phyloP scores from a whole-genome alignment of 2,329 filamentous ascomycete species.

The Berkeleyomyces rouxiae region DNA sequence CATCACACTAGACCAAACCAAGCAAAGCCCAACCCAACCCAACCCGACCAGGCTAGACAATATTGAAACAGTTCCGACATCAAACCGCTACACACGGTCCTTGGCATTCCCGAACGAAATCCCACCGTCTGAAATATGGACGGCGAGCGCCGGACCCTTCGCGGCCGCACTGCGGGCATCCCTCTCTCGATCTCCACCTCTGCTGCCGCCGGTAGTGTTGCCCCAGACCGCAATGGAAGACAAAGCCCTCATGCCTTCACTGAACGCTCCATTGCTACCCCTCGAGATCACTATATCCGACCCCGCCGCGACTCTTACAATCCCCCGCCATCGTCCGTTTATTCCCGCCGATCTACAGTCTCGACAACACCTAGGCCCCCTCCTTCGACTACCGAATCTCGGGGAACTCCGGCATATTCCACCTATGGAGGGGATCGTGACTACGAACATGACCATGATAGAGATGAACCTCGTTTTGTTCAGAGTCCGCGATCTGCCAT shows the following conservation, averaged over 20 bases:
- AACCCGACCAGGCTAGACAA: not conserved
- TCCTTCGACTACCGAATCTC: not conserved
- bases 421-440: not conserved
- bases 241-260: not conserved
- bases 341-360: not conserved
- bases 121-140: constrained; percentile 1
- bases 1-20: not conserved
- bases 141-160: constrained; percentile 9
- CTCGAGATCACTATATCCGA: constrained; percentile 1
- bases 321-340: not conserved
- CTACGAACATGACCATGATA: not conserved
- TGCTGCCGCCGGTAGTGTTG: not conserved
- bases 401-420: constrained; percentile 1
- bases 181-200: constrained; percentile 2
- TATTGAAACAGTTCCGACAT: not conserved
- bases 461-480: not conserved
- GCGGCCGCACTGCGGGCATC: constrained; percentile 5
- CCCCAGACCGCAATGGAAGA: not conserved
- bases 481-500: not conserved
- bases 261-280: not conserved
- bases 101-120: not conserved
- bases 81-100: not conserved
- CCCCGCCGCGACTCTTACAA: not conserved
- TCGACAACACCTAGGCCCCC: not conserved
- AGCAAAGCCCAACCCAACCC: not conserved